Conservation (phyloP, 345 rosid genomes). For the Lagerstroemia speciosa region DNA sequence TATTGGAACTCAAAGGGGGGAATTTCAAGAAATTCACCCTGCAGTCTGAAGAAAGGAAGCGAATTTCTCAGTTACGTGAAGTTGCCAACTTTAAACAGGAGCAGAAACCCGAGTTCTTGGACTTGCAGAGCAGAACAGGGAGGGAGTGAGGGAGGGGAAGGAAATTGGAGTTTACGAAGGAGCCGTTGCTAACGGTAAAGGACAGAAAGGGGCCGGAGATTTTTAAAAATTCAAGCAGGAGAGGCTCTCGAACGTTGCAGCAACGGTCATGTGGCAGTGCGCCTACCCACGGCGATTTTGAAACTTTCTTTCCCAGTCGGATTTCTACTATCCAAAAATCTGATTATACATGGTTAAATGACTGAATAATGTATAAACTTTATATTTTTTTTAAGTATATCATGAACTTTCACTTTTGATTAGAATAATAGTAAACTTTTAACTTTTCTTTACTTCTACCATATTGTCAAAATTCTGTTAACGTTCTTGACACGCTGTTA, state of each 20-base stretch:
- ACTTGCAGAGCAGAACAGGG: slow-evolving; percentile 3
- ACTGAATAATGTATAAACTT: too few relatives aligned
- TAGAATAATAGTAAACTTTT: too few relatives aligned
- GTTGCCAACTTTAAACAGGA: not conserved
- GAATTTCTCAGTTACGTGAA: not conserved
- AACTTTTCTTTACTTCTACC: too few relatives aligned
- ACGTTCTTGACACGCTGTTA: too few relatives aligned
- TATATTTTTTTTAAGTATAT: too few relatives aligned
- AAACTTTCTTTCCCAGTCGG: too few relatives aligned
- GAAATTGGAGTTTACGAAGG: slow-evolving; percentile 3
- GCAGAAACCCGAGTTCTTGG: not conserved
- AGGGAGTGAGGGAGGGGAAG: slow-evolving; percentile 6
- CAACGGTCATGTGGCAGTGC: slow-evolving; percentile 37
- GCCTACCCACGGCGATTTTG: too few relatives aligned
- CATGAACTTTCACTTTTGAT: too few relatives aligned
- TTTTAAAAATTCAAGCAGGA: slow-evolving; percentile 14
- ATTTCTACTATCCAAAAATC: too few relatives aligned
- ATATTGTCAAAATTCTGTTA: too few relatives aligned
- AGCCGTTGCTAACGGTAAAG: slow-evolving; percentile 38
- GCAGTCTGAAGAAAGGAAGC: slow-evolving; percentile 1
- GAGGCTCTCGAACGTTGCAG: slow-evolving; percentile 33
- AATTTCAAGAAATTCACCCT: not conserved
- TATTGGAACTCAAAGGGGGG: not conserved
- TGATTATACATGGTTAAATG: too few relatives aligned
- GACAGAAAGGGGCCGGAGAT: not conserved